Conservation (phyloP, 140 eudicot species). For the Anethum foeniculum region DNA sequence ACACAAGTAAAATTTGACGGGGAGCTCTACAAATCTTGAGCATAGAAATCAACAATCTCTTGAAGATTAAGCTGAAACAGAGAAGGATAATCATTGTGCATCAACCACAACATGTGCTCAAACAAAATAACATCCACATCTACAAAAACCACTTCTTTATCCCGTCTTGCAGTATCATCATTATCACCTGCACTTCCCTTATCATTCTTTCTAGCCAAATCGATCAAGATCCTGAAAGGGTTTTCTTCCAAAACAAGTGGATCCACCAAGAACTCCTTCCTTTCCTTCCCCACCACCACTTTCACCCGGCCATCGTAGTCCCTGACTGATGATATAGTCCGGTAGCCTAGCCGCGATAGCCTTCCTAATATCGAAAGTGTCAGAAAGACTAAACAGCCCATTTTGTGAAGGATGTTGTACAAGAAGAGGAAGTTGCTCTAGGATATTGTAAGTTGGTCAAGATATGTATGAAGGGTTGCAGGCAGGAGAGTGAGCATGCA, state of each 20-base stretch:
- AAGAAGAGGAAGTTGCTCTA: neutral
- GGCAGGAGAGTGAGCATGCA: neutral
- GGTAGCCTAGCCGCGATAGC: conserved; percentile 36
- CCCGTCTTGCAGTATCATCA: conserved; percentile 7
- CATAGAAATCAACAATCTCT: conserved; percentile 68
- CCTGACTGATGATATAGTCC: conserved; percentile 17
- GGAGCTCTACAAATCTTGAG: conserved; percentile 39
- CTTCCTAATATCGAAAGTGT: conserved; percentile 36
- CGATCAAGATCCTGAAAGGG: conserved; percentile 69
- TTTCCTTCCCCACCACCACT: conserved; percentile 67
- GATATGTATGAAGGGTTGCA: neutral
- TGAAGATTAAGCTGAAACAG: conserved; percentile 57
- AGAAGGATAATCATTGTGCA: conserved; percentile 61
- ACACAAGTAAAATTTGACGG: neutral
- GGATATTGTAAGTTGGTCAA: neutral
- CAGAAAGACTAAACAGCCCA: conserved; percentile 61
- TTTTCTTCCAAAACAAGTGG: conserved; percentile 52
- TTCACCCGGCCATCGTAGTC: conserved; percentile 42
- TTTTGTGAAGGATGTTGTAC: neutral
- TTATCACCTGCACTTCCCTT: conserved; percentile 4
- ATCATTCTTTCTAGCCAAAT: conserved; percentile 21
- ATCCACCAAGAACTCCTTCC: conserved; percentile 58
- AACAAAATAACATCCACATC: conserved; percentile 81
- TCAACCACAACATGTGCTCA: conserved; percentile 83
- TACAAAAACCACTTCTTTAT: conserved; percentile 49